These are phyloP conservation scores for Clonostachys sp. DNA, from an alignment of 2,329 filamentous ascomycete species.

Conservation along the genomic window DNA sequence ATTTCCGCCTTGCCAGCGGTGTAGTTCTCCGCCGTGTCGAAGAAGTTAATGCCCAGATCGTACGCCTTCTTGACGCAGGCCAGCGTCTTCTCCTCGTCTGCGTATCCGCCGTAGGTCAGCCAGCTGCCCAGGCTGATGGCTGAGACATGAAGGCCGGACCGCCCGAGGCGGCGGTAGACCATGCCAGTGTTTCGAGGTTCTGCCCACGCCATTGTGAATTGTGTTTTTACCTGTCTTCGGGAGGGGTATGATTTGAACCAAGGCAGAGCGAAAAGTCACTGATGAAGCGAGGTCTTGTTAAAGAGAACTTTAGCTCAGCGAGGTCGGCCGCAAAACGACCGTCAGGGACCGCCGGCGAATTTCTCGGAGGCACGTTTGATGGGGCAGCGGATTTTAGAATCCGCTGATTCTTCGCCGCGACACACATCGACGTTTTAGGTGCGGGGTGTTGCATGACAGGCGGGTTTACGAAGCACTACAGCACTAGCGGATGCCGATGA, in stretches of 20 bases:
- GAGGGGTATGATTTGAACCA: too few species aligned
- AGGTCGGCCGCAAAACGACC: too few species aligned
- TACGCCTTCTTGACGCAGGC: slow-evolving; percentile 59
- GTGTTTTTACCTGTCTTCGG: background rate
- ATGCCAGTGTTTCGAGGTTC: slow-evolving; percentile 39
- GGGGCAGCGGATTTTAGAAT: background rate
- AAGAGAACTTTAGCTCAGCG: too few species aligned
- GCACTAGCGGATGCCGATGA: too few species aligned
- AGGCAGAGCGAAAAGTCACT: too few species aligned
- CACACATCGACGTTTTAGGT: too few species aligned
- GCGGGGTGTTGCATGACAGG: too few species aligned
- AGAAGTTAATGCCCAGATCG: slow-evolving; percentile 58
- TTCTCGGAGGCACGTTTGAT: background rate
- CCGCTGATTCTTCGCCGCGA: background rate
- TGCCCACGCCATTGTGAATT: slow-evolving; percentile 27
- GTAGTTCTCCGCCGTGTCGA: slow-evolving; percentile 57
- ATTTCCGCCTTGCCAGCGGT: slow-evolving; percentile 58
- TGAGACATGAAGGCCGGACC: slow-evolving; percentile 62
- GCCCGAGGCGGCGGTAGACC: slow-evolving; percentile 34
- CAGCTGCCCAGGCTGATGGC: slow-evolving; percentile 60
- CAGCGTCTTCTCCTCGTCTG: slow-evolving; percentile 57
- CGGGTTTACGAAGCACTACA: too few species aligned
- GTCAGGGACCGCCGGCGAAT: background rate
- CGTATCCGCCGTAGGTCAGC: slow-evolving; percentile 64
- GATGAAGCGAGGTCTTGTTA: too few species aligned